Evolutionary conservation across 805 yeast species (phyloP), one percentile per base, ranked within the genome.

Genomic region (Saccharomyces kudriavzevii): DNA sequence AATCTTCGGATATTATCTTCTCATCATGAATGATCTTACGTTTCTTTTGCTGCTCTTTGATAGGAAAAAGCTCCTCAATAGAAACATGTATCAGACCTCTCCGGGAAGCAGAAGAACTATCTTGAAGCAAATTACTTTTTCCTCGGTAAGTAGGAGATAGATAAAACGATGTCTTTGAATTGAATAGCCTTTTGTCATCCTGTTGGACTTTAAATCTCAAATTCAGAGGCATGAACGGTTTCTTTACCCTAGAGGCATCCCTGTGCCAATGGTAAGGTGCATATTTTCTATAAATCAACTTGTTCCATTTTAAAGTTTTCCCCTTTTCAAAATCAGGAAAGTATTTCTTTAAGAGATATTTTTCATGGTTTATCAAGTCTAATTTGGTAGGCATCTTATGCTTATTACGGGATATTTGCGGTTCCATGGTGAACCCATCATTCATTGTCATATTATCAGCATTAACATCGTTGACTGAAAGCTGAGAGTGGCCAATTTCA

Each of bases 281-380:
- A 4, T 82, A 79, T 1, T 73, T 69, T 29, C 68, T 65, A 3
- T 85, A 83, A 43, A 80, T 77, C 49, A 81, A 65, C n/a, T 72
- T 68, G 60, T 82, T 84, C 74, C 81, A 75, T 60, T 79, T 80
- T 57, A 81, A 70, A 1, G 80, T 76, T 60, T 74, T 75, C 10
- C 79, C 77, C 45, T 67, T 68, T 27, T 74, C 71, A 60, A 80
- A 83, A 10, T 75, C 71, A 0, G 89, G 88, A 60, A 75, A 83
- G 60, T 78, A 78, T 29, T 75, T 71, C 47, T 72, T 69, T 30
- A 83, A 66, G n/a, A 76, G 52, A 53, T 65, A 63, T 54, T 61
- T 62, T 49, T 68, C 70, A 4, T 35, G 43, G 43, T 35, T 35
- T 35, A 35, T 35, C 22, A 35, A 35, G 11, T 35, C 43, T 20